These are phyloP conservation scores for Cryptosporidium bovis DNA, from an alignment of 169 alveolate genomes.

Conservation along the genomic window DNA sequence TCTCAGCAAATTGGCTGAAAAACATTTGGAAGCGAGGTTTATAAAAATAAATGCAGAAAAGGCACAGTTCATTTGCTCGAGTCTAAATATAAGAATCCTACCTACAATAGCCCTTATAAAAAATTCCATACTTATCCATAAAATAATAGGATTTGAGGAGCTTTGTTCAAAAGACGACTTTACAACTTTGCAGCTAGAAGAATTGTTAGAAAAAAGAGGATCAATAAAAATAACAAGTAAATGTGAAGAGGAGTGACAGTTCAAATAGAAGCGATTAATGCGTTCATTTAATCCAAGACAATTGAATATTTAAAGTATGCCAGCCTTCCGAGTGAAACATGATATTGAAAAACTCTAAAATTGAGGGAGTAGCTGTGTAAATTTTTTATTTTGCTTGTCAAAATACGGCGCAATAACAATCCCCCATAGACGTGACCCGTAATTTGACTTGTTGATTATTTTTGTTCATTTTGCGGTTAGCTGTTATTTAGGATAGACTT, in stretches of 20 bases:
- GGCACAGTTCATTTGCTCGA: slow-evolving; percentile 75
- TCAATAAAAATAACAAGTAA: background rate
- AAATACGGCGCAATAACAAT: too few species aligned
- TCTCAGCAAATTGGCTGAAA: slow-evolving; percentile 76
- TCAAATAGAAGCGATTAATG: too few species aligned
- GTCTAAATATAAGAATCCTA: slow-evolving; percentile 15
- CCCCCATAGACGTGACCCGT: too few species aligned
- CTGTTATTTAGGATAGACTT: background rate
- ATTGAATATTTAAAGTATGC: too few species aligned
- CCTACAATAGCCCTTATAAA: slow-evolving; percentile 51
- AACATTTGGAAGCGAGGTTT: slow-evolving; percentile 81
- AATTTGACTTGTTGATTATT: too few species aligned
- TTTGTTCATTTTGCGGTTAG: too few species aligned
- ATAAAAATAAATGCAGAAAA: slow-evolving; percentile 85
- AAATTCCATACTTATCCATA: slow-evolving; percentile 23
- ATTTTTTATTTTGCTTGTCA: too few species aligned
- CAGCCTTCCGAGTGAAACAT: too few species aligned
- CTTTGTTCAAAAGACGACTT: slow-evolving; percentile 41
- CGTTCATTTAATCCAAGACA: too few species aligned
- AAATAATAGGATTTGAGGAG: slow-evolving; percentile 66
- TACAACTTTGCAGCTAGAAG: slow-evolving; percentile 48
- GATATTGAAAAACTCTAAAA: too few species aligned
- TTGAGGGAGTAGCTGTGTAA: too few species aligned
- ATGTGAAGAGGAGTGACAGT: background rate
- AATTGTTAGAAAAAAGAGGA: slow-evolving; percentile 29